phyloP scores from a whole-genome alignment of 2,329 filamentous ascomycete genomes.

The Fusarium hainanense region DNA sequence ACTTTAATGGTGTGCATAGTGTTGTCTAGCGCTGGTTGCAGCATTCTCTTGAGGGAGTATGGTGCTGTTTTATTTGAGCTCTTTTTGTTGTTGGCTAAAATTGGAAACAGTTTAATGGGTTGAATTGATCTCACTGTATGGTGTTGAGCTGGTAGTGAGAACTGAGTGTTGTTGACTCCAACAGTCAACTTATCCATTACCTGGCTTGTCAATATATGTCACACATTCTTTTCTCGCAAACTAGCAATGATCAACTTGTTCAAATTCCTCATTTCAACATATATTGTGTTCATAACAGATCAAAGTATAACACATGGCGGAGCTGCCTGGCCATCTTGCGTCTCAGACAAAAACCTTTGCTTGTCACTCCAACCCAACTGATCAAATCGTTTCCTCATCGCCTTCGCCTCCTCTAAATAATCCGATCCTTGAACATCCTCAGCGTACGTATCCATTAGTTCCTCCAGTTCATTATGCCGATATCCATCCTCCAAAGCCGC shows the following conservation, averaged over 20 bases:
- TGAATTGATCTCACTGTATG: not conserved
- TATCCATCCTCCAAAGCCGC: constrained; percentile 19
- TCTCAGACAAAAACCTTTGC: not conserved
- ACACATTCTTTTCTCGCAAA: too few relatives aligned
- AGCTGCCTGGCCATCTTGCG: not conserved
- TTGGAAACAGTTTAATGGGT: not conserved
- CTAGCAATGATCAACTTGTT: too few relatives aligned
- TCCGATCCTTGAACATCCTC: constrained; percentile 16
- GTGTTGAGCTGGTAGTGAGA: not conserved
- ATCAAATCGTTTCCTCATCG: constrained; percentile 7
- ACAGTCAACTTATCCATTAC: not conserved
- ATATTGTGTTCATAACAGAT: too few relatives aligned
- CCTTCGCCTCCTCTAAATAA: constrained; percentile 10
- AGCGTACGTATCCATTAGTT: not conserved
- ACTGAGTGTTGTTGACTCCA: too few relatives aligned
- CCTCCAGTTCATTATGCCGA: constrained; percentile 19
- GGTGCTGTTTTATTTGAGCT: too few relatives aligned
- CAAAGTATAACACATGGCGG: constrained; percentile 23
- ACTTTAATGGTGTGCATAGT: not conserved
- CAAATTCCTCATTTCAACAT: too few relatives aligned
- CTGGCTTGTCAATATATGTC: too few relatives aligned
- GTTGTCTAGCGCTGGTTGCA: not conserved
- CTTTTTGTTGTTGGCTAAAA: too few relatives aligned
- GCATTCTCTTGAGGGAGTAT: too few relatives aligned
- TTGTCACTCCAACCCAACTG: constrained; percentile 9